A percentile compares a stretch with the other conserved stretches of the same genome.
These are phyloP conservation scores for Neospermospora avenae DNA, from an alignment of 2,329 filamentous ascomycete genomes.

Conservation along the genomic window DNA sequence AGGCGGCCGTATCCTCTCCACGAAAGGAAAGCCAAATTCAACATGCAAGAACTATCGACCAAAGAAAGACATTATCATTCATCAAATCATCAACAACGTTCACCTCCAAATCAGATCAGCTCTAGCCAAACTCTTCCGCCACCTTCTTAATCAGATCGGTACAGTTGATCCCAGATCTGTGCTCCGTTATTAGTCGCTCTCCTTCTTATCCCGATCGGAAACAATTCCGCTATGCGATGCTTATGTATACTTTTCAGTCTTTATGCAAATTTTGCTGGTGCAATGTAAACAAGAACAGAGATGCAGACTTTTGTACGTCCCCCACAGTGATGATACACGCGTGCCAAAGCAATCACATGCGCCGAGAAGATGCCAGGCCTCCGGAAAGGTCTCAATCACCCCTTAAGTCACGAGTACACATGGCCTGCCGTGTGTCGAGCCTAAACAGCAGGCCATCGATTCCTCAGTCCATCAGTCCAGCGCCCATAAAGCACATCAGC, in stretches of 20 bases:
- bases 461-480: constrained; percentile 81
- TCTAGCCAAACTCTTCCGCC: too few species aligned
- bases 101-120: not conserved
- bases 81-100: constrained; percentile 23
- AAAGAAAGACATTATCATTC: constrained; percentile 25
- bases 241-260: constrained; percentile 13
- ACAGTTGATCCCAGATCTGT: constrained; percentile 23
- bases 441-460: constrained; percentile 55
- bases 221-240: not conserved
- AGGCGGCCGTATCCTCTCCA: too few species aligned
- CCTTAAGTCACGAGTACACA: too few species aligned
- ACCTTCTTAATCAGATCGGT: constrained; percentile 13
- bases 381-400: too few species aligned
- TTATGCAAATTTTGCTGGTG: constrained; percentile 15
- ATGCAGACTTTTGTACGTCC: constrained; percentile 17
- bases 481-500: constrained; percentile 87
- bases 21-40: constrained; percentile 1
- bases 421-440: too few species aligned
- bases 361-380: constrained; percentile 12
- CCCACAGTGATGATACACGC: constrained; percentile 16
- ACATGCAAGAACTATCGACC: not conserved
- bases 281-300: constrained; percentile 10
- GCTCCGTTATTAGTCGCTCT: not conserved
- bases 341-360: constrained; percentile 12
- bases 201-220: not conserved